A percentile compares a stretch with the other conserved stretches of the same genome.
These are phyloP conservation scores for Pythium oligandrum DNA, from an alignment of 352 stramenopile species.

Conservation along the genomic window DNA sequence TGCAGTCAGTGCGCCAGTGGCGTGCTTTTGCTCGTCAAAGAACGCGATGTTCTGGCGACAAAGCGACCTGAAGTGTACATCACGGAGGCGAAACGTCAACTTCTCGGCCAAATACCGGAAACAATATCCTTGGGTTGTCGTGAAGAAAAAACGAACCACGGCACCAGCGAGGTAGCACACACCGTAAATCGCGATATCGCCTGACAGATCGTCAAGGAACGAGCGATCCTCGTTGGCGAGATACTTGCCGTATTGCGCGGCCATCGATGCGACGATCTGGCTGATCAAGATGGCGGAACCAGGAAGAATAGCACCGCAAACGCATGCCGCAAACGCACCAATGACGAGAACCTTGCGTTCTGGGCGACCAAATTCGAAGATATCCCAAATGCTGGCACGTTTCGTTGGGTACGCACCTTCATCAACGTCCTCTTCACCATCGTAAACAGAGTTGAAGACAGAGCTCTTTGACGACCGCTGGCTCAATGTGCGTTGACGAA, in stretches of 20 bases:
- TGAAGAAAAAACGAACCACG: slow-evolving; percentile 14
- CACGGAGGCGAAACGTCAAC: slow-evolving; percentile 22
- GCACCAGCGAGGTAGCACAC: slow-evolving; percentile 20
- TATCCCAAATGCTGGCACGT: too few species aligned
- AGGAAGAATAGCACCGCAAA: too few species aligned
- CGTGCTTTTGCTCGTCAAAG: slow-evolving; percentile 21
- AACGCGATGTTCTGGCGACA: slow-evolving; percentile 27
- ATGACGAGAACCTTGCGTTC: slow-evolving; percentile 25
- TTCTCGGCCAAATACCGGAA: slow-evolving; percentile 27
- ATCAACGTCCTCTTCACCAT: too few species aligned
- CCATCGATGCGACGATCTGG: slow-evolving; percentile 20
- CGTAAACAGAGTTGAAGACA: too few species aligned
- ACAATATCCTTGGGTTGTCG: slow-evolving; percentile 12
- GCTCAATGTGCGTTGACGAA: slow-evolving; percentile 34
- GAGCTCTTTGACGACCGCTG: slow-evolving; percentile 16
- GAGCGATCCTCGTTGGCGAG: slow-evolving; percentile 2
- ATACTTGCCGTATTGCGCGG: slow-evolving; percentile 15
- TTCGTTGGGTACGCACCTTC: too few species aligned
- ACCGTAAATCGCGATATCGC: slow-evolving; percentile 15
- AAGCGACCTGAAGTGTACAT: slow-evolving; percentile 23
- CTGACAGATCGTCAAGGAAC: slow-evolving; percentile 15
- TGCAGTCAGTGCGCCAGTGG: slow-evolving; percentile 16
- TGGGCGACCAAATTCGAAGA: too few species aligned
- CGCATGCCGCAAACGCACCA: too few species aligned
- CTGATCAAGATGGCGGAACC: slow-evolving; percentile 10